These are phyloP conservation scores for Ocimum tenuiflorum DNA, from an alignment of 257 asterid genomes.

Conservation along the genomic window DNA sequence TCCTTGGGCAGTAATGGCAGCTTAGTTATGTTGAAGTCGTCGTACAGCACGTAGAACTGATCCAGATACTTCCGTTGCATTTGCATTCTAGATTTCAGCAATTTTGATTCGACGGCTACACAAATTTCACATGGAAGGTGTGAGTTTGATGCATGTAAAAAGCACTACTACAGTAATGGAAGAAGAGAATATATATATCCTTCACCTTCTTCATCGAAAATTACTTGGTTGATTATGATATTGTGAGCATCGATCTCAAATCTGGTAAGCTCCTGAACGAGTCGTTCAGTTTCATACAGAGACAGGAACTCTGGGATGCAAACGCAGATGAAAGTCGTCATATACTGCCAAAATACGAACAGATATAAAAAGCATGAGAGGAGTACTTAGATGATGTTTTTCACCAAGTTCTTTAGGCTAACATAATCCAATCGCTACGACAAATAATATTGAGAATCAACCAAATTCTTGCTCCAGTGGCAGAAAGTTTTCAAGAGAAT, in stretches of 20 bases:
- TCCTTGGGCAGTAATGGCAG: conserved; percentile 92
- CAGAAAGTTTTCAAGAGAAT: neutral
- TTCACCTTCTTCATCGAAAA: conserved; percentile 92
- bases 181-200: neutral
- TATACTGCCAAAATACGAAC: conserved; percentile 49
- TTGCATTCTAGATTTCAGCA: conserved; percentile 84
- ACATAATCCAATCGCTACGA: neutral
- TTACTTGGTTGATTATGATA: no score
- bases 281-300: no score
- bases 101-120: conserved; percentile 70
- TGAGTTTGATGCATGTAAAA: neutral
- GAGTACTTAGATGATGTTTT: no score
- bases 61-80: conserved; percentile 96
- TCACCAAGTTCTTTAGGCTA: no score
- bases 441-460: neutral
- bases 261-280: conserved; percentile 78
- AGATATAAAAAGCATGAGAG: neutral
- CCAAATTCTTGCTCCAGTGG: neutral
- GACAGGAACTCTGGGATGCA: no score
- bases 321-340: conserved; percentile 92
- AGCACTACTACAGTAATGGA: no score
- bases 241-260: conserved; percentile 97
- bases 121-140: conserved; percentile 1
- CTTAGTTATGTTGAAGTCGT: conserved; percentile 84
- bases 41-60: conserved; percentile 84